phyloP scores from a whole-genome alignment of 2,329 filamentous ascomycete genomes.

The Lojkania enalia region DNA sequence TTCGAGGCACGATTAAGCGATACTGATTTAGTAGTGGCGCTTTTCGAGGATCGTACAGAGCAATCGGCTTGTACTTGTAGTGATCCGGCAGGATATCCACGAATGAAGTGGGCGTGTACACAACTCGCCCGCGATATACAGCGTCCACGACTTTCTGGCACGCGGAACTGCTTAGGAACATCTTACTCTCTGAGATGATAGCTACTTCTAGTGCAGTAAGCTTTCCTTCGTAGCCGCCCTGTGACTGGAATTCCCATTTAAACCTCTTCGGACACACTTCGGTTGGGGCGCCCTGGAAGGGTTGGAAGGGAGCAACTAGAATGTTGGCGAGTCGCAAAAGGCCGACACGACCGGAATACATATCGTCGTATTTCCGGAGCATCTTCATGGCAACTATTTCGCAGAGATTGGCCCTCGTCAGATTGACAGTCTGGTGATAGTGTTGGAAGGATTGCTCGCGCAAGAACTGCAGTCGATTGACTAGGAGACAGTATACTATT shows the following conservation, averaged over 20 bases:
- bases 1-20: conserved; percentile 78
- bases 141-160: conserved; percentile 82
- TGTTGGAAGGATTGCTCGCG: conserved; percentile 74
- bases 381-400: conserved; percentile 80
- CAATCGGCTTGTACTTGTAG: conserved; percentile 82
- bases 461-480: conserved; percentile 79
- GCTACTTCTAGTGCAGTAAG: conserved; percentile 80
- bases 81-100: conserved; percentile 83
- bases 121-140: conserved; percentile 77
- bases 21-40: conserved; percentile 83
- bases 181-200: conserved; percentile 79
- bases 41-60: conserved; percentile 75
- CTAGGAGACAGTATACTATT: conserved; percentile 77
- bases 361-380: conserved; percentile 76
- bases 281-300: conserved; percentile 78
- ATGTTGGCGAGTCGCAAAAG: conserved; percentile 76
- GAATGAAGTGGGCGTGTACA: conserved; percentile 80
- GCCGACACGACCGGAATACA: conserved; percentile 70
- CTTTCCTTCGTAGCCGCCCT: conserved; percentile 59
- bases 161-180: conserved; percentile 74
- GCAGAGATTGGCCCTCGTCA: conserved; percentile 75
- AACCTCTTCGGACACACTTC: conserved; percentile 61
- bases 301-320: conserved; percentile 80
- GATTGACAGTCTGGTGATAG: conserved; percentile 80
- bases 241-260: conserved; percentile 51